Evolutionary conservation across 345 rosid species (phyloP).

Genomic region (Pseudoturritis turrita): DNA sequence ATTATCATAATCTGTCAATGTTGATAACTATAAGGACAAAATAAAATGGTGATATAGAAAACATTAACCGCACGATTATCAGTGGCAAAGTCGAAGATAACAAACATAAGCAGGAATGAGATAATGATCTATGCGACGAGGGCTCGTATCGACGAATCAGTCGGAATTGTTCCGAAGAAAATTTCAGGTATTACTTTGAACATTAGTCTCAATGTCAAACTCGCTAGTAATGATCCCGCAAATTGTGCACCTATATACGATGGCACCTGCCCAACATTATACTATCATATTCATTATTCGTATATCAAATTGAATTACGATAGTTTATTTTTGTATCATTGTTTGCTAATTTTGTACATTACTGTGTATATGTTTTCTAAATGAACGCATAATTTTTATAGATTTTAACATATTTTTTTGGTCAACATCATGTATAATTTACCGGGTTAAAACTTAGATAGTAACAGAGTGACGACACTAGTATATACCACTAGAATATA

Average conservation of each 20-base stretch:
- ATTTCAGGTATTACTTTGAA: slow-evolving; percentile 36
- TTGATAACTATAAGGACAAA: background rate
- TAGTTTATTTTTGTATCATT: no score
- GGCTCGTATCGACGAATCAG: slow-evolving; percentile 41
- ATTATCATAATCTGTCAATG: background rate
- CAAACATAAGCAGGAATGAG: slow-evolving; percentile 56
- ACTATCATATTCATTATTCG: background rate
- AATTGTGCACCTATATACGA: slow-evolving; percentile 42
- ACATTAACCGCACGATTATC: slow-evolving; percentile 46
- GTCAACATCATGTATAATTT: background rate
- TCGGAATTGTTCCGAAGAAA: slow-evolving; percentile 51
- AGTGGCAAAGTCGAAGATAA: slow-evolving; percentile 40
- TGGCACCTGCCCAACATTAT: slow-evolving; percentile 33
- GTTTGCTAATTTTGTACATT: no score
- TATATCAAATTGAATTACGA: background rate
- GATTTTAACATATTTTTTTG: no score
- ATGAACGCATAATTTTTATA: no score
- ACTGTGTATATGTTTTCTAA: no score
- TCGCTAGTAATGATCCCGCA: slow-evolving; percentile 45
- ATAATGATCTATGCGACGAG: slow-evolving; percentile 41
- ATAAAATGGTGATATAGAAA: background rate
- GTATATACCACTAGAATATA: no score
- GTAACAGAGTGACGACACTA: no score
- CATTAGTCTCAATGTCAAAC: slow-evolving; percentile 36
- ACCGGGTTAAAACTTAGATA: no score